A percentile compares a stretch with the other conserved stretches of the same genome.
These are phyloP conservation scores for Candida multigemmis DNA, from an alignment of 805 yeast species.

Conservation along the genomic window DNA sequence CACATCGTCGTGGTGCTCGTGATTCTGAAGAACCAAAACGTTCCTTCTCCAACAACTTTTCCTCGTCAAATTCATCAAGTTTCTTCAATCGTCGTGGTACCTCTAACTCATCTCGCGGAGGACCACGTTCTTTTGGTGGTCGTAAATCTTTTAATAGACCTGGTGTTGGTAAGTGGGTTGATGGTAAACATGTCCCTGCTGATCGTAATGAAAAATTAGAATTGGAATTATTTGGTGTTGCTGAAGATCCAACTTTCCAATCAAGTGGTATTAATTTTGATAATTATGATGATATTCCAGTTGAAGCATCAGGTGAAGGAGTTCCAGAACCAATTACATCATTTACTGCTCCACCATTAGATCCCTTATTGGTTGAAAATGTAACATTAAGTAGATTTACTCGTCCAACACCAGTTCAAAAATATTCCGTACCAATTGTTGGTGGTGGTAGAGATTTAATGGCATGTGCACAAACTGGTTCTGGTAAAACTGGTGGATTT, in stretches of 20 bases:
- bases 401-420: conserved; percentile 94
- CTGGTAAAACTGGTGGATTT: conserved; percentile 99
- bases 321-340: conserved; percentile 89
- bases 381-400: conserved; percentile 82
- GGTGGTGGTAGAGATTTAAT: conserved; percentile 84
- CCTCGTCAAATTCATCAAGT: too few species aligned
- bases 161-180: conserved; percentile 74
- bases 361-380: conserved; percentile 75
- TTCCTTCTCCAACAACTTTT: too few species aligned
- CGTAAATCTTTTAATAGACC: conserved; percentile 23
- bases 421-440: conserved; percentile 87
- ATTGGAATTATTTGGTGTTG: conserved; percentile 73
- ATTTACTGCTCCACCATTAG: conserved; percentile 91
- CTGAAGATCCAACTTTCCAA: conserved; percentile 68
- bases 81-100: conserved; percentile 17
- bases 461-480: conserved; percentile 99
- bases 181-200: conserved; percentile 85
- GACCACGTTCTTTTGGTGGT: too few species aligned
- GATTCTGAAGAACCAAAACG: conserved; percentile 6
- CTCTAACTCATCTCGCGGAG: conserved; percentile 5
- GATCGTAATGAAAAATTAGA: conserved; percentile 63
- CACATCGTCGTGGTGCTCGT: conserved; percentile 29
- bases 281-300: conserved; percentile 97
- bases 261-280: conserved; percentile 98
- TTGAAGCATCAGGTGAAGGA: conserved; percentile 91